A percentile compares a stretch with the other conserved stretches of the same genome.
phyloP scores from a whole-genome alignment of 2,329 filamentous ascomycete genomes.

The Epichloe coenophiala region DNA sequence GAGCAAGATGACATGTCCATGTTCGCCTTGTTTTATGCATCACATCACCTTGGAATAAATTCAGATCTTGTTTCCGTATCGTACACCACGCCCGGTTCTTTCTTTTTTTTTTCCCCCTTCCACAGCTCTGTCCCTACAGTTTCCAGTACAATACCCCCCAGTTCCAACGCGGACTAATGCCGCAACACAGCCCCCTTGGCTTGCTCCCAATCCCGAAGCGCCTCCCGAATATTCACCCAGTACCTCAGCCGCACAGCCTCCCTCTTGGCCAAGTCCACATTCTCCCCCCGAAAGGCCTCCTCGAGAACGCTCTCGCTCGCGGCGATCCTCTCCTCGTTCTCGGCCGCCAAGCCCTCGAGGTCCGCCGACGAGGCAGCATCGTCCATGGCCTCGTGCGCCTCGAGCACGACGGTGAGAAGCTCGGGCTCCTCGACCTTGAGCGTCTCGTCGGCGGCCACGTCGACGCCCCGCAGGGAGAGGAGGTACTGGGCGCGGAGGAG shows the following conservation, averaged over 20 bases:
- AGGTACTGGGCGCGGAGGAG: conserved; percentile 81
- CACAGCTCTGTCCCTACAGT: no score
- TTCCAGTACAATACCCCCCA: no score
- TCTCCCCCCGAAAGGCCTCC: conserved; percentile 48
- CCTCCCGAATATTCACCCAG: conserved; percentile 79
- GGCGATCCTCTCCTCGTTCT: conserved; percentile 56
- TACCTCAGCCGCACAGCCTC: conserved; percentile 74
- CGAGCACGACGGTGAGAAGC: conserved; percentile 66
- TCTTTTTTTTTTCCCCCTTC: no score
- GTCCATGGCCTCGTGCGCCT: conserved; percentile 65
- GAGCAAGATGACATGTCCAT: no score
- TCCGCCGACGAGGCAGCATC: conserved; percentile 54
- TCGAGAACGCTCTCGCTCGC: conserved; percentile 51
- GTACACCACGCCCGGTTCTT: no score
- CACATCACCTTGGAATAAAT: no score
- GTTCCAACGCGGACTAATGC: conserved; percentile 21
- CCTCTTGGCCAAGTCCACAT: conserved; percentile 50
- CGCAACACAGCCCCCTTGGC: conserved; percentile 48
- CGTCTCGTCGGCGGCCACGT: conserved; percentile 68
- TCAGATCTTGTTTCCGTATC: no score
- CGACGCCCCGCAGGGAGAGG: conserved; percentile 57
- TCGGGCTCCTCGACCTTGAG: conserved; percentile 53
- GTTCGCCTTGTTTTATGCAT: no score
- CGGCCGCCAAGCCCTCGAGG: conserved; percentile 40
- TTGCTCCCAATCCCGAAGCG: conserved; percentile 70